These are phyloP conservation scores for Myxozyma mucilagina DNA, from an alignment of 805 yeast species.

Conservation along the genomic window DNA sequence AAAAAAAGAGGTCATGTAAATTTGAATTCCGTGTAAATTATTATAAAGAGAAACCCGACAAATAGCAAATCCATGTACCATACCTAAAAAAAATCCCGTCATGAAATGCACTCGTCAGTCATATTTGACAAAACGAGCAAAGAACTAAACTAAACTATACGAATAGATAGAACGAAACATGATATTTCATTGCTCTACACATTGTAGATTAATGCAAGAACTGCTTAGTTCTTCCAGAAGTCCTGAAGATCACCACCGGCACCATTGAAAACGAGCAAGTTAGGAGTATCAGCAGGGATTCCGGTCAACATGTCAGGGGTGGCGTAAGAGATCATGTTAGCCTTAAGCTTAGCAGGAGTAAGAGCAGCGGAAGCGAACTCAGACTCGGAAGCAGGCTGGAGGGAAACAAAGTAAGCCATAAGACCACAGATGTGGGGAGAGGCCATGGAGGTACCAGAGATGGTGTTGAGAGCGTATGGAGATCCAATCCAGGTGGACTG, in stretches of 20 bases:
- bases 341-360: slow-evolving; percentile 47
- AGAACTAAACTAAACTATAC: no score
- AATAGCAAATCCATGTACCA: neutral
- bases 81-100: neutral
- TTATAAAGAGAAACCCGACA: neutral
- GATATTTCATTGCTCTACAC: neutral
- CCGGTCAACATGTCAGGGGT: slow-evolving; percentile 50
- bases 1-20: neutral
- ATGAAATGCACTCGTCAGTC: neutral
- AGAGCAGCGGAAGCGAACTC: slow-evolving; percentile 47
- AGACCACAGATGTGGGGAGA: slow-evolving; percentile 61
- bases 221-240: slow-evolving; percentile 46
- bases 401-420: slow-evolving; percentile 56
- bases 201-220: neutral
- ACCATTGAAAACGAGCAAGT: slow-evolving; percentile 58
- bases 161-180: neutral
- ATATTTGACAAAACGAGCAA: no score
- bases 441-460: slow-evolving; percentile 67
- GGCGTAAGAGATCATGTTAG: slow-evolving; percentile 52
- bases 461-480: slow-evolving; percentile 50
- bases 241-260: slow-evolving; percentile 55
- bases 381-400: slow-evolving; percentile 54
- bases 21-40: neutral
- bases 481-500: slow-evolving; percentile 59
- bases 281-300: slow-evolving; percentile 54